Evolutionary conservation across 306 rosid genomes (phyloP), one percentile per base, ranked within the genome.

Genomic region (Gastrolobium bilobum): DNA sequence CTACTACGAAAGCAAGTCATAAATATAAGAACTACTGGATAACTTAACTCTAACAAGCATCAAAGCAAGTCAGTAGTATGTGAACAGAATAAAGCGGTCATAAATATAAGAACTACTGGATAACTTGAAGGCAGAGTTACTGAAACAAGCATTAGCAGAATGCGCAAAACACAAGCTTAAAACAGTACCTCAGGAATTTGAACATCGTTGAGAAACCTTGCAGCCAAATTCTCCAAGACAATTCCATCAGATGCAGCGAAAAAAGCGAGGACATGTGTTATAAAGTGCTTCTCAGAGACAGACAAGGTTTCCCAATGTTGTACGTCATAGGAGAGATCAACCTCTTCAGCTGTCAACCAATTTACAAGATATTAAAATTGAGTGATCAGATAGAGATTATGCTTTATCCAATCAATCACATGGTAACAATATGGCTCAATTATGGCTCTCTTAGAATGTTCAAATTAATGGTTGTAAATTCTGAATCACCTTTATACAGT

Each of bases 161-260:
- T 51, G 20, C 63, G 69, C 39, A 68, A 30, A n/a, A 33, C 20
- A n/a, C 40, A 61, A 30, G 37, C 60, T 51, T 53, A 42, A 46
- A 39, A 78, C 54, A 51, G 51, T 83, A 94, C 98, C 93, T 94
- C 98, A 2, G 94, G 94, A 79, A 94, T 75, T 83, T 94, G 94
- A 73, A 94, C 91, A 84, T 94, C 98, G 1, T 80, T 90, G 26
- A 94, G 78, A 88, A 94, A 94, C 81, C 96, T 82, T 38, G 96
- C 91, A 14, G 96, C 98, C 84, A 94, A 88, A 77, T 92, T 94
- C 83, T 92, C 98, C 83, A 92, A 79, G 56, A 94, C 96, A 5
- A 94, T 94, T 76, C 98, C 98, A 83, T 94, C 98, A 51, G 98
- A 94, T 38, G 98, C 90, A 3, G 97, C 98, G 72, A 94, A 94